Base-by-base conservation (phyloP, 306 rosid genomes). In the Carpinus fangiana region DNA sequence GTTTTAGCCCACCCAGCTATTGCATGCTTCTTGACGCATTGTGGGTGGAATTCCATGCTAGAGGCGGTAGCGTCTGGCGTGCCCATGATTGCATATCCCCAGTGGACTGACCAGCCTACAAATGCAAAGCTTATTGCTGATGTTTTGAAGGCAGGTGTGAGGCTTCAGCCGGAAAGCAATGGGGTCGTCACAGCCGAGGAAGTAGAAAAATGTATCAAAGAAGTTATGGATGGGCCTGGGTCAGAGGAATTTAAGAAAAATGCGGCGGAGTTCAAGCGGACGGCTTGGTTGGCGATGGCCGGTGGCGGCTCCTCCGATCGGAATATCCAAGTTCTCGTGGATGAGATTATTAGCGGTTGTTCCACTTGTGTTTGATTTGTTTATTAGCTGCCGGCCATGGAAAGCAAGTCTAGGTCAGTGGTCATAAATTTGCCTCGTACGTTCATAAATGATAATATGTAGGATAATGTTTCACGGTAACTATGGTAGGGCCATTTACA, bases 81-180 rank as follows among this genome's bases (percentile, higher is more conserved):
- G 7, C 87, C 89, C 3, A 81, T 88, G 91, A 81, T 88, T 70
- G 87, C 67, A 12, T 88, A 77, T 20, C 91, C 91, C 4, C 74
- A 81, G 14, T 88, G 91, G 91, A 76, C 86, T 0, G 91, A 88
- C 43, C 91, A 88, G 84, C 91, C 91, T 17, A 85, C 89, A 6
- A 88, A 88, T 12, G 89, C 91, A 0, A 88, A 83, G 62, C 83
- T 88, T 3, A 12, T 88, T 41, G 62, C 84, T 1, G 86, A 88
- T 46, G 86, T 85, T 38, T 83, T 88, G 1, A 45, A 23, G 2
- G 61, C 11, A 18, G 91, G 89, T 38, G 12, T 78, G 23, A 82
- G 89, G 18, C 80, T 88, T 12, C 12, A 66, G 26, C 79, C 56
- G 10, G 91, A 77, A 10, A 6, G 20, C 34, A 80, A 81, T 7